Percentiles rank a stretch among this genome's conserved stretches.
Conservation (phyloP, 345 rosid species). For the Anacardium occidentale region DNA sequence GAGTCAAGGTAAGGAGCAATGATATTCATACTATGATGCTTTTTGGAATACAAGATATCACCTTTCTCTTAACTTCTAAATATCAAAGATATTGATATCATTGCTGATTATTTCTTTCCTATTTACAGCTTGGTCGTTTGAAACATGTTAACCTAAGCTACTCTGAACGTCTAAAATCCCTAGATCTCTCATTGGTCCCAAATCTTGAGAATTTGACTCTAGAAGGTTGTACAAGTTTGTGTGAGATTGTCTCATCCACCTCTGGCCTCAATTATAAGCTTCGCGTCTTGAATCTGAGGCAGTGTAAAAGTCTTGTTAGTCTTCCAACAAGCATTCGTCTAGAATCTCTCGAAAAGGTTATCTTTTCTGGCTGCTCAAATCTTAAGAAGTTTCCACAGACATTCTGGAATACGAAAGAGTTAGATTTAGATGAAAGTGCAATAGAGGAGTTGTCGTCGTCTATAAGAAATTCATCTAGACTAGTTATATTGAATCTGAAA, state of each 20-base stretch:
- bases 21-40: neutral
- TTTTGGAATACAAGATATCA: too few relatives aligned
- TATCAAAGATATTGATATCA: neutral
- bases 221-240: conserved; percentile 6
- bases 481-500: conserved; percentile 6
- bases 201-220: neutral
- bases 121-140: conserved; percentile 27
- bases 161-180: neutral
- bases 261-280: conserved; percentile 1
- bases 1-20: neutral
- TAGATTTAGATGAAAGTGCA: conserved; percentile 25
- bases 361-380: too few relatives aligned
- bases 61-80: neutral
- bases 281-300: neutral
- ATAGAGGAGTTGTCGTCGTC: conserved; percentile 15
- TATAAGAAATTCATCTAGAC: neutral
- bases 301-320: neutral
- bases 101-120: too few relatives aligned
- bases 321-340: neutral
- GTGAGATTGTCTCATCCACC: conserved; percentile 19
- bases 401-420: too few relatives aligned
- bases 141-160: neutral
- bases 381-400: conserved; percentile 19
- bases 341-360: neutral
- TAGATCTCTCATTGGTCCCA: neutral